Conservation (phyloP, 2,329 filamentous ascomycete species). For the Arthrocladium fulminans region DNA sequence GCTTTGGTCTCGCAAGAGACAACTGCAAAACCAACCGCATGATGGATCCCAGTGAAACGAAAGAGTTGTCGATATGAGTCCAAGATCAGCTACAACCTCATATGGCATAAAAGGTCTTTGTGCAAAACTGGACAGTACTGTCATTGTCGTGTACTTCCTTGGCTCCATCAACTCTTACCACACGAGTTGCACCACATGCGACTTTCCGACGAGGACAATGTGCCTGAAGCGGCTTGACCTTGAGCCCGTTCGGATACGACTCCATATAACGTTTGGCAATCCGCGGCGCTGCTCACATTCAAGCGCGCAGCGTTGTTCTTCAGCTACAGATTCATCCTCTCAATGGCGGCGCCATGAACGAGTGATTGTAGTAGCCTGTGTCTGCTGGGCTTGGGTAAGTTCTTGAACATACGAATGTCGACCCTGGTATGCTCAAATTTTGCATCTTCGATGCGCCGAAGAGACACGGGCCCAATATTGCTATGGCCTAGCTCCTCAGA, state of each 20-base stretch:
- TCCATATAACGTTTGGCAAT: conserved; percentile 31
- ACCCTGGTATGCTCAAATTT: too few relatives aligned
- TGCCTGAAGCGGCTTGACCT: conserved; percentile 26
- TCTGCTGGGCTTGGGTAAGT: conserved; percentile 28
- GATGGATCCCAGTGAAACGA: conserved; percentile 39
- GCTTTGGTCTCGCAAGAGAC: conserved; percentile 31
- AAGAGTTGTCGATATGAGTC: conserved; percentile 36
- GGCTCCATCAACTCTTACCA: conserved; percentile 36
- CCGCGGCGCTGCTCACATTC: conserved; percentile 29
- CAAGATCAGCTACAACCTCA: conserved; percentile 38
- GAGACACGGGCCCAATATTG: too few relatives aligned
- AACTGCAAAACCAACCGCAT: conserved; percentile 39
- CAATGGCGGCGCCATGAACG: conserved; percentile 32
- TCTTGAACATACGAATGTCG: conserved; percentile 21
- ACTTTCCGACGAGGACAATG: conserved; percentile 31
- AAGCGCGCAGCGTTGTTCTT: conserved; percentile 26
- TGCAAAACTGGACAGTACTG: conserved; percentile 31
- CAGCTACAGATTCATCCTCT: conserved; percentile 24
- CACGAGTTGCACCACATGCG: conserved; percentile 36
- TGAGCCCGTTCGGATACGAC: conserved; percentile 31
- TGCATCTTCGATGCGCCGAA: too few relatives aligned
- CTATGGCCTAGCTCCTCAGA: too few relatives aligned
- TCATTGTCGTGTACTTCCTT: conserved; percentile 33
- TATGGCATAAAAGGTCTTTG: conserved; percentile 28
- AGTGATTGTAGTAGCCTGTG: conserved; percentile 29